Conservation (phyloP, 2,329 filamentous ascomycete genomes). For the Venturia carpophila region DNA sequence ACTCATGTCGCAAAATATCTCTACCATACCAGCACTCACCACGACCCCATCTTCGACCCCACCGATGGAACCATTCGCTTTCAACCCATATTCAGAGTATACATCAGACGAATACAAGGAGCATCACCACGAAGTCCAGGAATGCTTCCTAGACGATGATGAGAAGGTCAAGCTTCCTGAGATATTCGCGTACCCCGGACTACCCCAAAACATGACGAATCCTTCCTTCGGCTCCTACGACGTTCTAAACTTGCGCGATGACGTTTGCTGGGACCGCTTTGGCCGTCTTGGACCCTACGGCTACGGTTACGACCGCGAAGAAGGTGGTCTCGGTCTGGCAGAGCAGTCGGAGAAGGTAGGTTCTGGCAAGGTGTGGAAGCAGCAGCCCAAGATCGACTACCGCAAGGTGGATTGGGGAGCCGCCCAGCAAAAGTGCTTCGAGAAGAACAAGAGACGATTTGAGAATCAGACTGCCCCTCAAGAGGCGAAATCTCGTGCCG, state of each 20-base stretch:
- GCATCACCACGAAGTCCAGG: constrained; percentile 46
- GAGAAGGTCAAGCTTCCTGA: constrained; percentile 51
- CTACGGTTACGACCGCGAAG: constrained; percentile 40
- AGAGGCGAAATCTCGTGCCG: constrained; percentile 24
- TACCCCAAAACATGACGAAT: constrained; percentile 42
- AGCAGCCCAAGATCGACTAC: constrained; percentile 42
- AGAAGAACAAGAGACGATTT: constrained; percentile 44
- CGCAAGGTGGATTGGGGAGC: constrained; percentile 41
- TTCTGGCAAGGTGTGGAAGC: constrained; percentile 45
- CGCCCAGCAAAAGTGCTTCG: constrained; percentile 40
- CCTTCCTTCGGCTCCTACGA: constrained; percentile 44
- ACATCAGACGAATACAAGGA: constrained; percentile 37
- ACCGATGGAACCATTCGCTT: constrained; percentile 33
- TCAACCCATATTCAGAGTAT: constrained; percentile 41
- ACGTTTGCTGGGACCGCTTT: constrained; percentile 45
- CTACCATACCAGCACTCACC: background rate
- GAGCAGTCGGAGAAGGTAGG: constrained; percentile 38
- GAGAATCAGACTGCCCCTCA: constrained; percentile 25
- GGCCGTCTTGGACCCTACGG: constrained; percentile 45
- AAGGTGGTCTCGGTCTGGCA: constrained; percentile 43
- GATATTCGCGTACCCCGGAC: constrained; percentile 55
- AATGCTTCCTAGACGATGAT: constrained; percentile 57
- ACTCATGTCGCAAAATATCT: constrained; percentile 30
- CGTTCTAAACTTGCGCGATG: constrained; percentile 39
- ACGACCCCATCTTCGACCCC: constrained; percentile 30